Base-by-base conservation (phyloP, 2,329 filamentous ascomycete species). In the Rutstroemia sydowiana region DNA sequence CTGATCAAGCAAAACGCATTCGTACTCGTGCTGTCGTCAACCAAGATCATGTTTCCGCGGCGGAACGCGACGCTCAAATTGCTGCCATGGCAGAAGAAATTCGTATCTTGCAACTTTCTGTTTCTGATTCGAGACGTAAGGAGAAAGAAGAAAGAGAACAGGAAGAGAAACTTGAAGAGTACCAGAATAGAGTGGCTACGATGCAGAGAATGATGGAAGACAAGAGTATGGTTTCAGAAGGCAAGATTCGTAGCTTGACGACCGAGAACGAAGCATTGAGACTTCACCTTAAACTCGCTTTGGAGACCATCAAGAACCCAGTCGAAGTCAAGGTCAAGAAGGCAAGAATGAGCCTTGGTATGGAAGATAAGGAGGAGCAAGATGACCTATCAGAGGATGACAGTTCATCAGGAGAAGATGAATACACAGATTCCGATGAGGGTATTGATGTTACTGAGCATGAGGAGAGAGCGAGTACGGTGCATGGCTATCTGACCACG, bases 181-280 rank as follows among this genome's bases (percentile, higher is more conserved):
- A 97, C 70, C 93, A 98, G 72, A 83, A 84, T 58, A 87, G 91
- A 63, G 93, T 98, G 16, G 78, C 82, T 44, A 81, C 85, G 52
- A 90, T 98, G 86, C 90, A 97, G 69, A 84, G 91, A 54, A 81
- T 95, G 69, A 96, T 96, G 91, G 91, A 97, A 68, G 93, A 98
- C 71, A 86, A 85, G 57, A 82, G 86, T 55, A 85, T 95, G 68
- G 87, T 97, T 13, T 85, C 87, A 28, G 92, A 97, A 66, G 89
- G 87, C 73, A 96, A 95, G 76, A 95, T 98, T 66, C 84, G 89
- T 60, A 88, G 86, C 57, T 72, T 98, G 49, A 86, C 87, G 68
- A 91, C 87, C 1, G 82, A 98, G 73, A 96, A 95, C 57, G 92
- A 96, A 65, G 87, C 91, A 0, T 71, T 97, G 62, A 79, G 90